phyloP scores from a whole-genome alignment of 106 monocot species.

The Allium cepa region DNA sequence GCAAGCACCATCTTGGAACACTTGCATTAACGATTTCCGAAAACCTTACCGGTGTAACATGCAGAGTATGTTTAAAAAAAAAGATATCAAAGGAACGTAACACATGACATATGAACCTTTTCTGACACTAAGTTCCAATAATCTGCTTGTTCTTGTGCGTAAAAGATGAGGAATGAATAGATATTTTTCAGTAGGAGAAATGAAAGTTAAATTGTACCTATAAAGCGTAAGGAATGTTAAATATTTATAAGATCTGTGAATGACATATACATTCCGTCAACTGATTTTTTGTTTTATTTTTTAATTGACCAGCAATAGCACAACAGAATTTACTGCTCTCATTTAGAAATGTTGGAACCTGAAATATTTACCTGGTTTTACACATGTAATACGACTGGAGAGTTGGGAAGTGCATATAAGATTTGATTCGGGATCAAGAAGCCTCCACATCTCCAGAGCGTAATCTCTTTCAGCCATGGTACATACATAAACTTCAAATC shows the following conservation, averaged over 20 bases:
- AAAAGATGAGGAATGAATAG: too few species aligned
- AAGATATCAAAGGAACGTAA: not conserved
- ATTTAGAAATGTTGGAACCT: not conserved
- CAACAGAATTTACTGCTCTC: too few species aligned
- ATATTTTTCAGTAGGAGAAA: too few species aligned
- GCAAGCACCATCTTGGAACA: constrained; percentile 69
- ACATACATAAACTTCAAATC: constrained; percentile 98
- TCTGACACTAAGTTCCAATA: too few species aligned
- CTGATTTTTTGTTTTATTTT: not conserved
- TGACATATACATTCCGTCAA: not conserved
- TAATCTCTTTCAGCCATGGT: constrained; percentile 99
- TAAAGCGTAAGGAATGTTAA: too few species aligned
- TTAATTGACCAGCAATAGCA: too few species aligned
- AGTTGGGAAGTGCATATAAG: constrained; percentile 64
- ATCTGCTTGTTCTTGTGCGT: too few species aligned
- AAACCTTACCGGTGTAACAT: constrained; percentile 28
- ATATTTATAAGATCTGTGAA: not conserved
- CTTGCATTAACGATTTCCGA: constrained; percentile 72
- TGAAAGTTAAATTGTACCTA: too few species aligned
- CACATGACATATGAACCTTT: too few species aligned
- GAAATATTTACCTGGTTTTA: constrained; percentile 66
- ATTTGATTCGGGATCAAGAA: constrained; percentile 86
- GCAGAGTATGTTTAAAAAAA: not conserved
- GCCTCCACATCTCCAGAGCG: constrained; percentile 97
- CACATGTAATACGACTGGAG: constrained; percentile 68